Conservation (phyloP, 345 rosid genomes). For the Camelina hispida region DNA sequence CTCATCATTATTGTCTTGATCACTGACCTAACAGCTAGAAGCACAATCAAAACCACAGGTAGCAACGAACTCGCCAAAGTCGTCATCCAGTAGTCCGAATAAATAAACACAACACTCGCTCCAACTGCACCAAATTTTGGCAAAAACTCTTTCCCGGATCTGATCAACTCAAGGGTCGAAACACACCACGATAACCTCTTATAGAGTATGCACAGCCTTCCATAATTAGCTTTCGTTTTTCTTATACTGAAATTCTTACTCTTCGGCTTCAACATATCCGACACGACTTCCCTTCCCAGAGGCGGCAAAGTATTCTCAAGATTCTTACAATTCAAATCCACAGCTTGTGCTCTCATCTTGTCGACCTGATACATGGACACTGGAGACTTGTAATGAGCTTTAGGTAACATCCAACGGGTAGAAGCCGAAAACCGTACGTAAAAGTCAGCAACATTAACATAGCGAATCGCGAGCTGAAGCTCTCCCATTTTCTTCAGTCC, state of each 20-base stretch:
- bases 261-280: slow-evolving; percentile 23
- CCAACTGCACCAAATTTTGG: too few relatives aligned
- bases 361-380: slow-evolving; percentile 7
- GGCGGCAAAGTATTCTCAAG: slow-evolving; percentile 29
- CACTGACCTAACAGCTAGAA: too few relatives aligned
- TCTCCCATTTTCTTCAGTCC: slow-evolving; percentile 35
- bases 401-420: slow-evolving; percentile 26
- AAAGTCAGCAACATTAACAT: background rate
- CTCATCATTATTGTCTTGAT: too few relatives aligned
- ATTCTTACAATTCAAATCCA: background rate
- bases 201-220: too few relatives aligned
- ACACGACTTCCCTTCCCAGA: slow-evolving; percentile 31
- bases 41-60: too few relatives aligned
- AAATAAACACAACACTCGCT: fast-evolving
- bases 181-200: too few relatives aligned
- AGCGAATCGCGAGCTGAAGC: slow-evolving; percentile 18
- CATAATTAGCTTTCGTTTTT: background rate
- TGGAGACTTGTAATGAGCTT: slow-evolving; percentile 38
- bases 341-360: background rate
- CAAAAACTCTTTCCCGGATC: too few relatives aligned
- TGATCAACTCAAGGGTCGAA: too few relatives aligned
- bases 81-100: too few relatives aligned
- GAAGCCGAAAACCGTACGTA: background rate
- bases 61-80: too few relatives aligned
- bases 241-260: slow-evolving; percentile 25